These are phyloP conservation scores for Oleoguttula mirabilis DNA, from an alignment of 495 filamentous ascomycete species.

Conservation along the genomic window DNA sequence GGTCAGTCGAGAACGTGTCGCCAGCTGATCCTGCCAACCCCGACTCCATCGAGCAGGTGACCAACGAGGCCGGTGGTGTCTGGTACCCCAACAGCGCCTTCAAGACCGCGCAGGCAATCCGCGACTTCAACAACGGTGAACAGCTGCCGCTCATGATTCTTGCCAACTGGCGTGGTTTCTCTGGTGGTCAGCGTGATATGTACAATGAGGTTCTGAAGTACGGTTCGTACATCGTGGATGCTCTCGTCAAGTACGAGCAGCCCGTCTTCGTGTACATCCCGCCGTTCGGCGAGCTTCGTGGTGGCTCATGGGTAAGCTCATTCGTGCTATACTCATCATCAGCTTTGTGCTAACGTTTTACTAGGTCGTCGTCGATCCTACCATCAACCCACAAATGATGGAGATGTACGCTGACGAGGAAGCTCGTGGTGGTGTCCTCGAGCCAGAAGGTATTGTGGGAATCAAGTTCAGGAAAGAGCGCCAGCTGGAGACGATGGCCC, in stretches of 20 bases:
- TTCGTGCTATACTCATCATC: not conserved
- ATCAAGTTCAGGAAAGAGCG: conserved; percentile 98
- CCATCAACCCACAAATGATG: conserved; percentile 92
- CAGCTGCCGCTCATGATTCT: conserved; percentile 98
- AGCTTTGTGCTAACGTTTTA: conserved; percentile 25
- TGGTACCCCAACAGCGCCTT: conserved; percentile 99
- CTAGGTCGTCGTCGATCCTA: conserved; percentile 88
- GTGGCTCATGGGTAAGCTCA: conserved; percentile 77
- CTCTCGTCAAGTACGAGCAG: conserved; percentile 95
- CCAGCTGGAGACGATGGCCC: conserved; percentile 96
- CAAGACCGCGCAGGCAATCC: conserved; percentile 98
- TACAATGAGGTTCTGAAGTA: conserved; percentile 99
- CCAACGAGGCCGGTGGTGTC: conserved; percentile 89
- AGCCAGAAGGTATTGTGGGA: conserved; percentile 93
- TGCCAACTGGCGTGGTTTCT: conserved; percentile 99
- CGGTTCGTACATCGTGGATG: conserved; percentile 96
- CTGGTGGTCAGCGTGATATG: conserved; percentile 97
- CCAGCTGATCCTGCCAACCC: conserved; percentile 98
- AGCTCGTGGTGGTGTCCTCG: conserved; percentile 87
- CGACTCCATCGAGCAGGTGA: conserved; percentile 89
- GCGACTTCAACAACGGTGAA: conserved; percentile 97
- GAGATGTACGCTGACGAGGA: conserved; percentile 99
- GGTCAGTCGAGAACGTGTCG: conserved; percentile 89
- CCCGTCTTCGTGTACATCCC: conserved; percentile 98
- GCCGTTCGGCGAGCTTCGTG: conserved; percentile 89